These are phyloP conservation scores for Massarina eburnea DNA, from an alignment of 2,329 filamentous ascomycete genomes.

Conservation along the genomic window DNA sequence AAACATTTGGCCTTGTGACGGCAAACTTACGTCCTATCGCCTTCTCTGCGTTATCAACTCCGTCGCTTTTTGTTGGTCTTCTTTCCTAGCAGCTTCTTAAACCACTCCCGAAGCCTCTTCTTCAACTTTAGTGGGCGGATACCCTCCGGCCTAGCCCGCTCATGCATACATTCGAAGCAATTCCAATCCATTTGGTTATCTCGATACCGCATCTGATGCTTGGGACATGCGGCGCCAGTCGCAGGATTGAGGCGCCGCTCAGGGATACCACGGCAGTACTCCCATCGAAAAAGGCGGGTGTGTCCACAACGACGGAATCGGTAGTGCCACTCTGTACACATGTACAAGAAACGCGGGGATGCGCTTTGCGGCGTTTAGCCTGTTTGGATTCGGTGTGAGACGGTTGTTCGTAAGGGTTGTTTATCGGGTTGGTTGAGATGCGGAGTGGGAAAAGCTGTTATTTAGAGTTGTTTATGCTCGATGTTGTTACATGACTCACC, in stretches of 20 bases:
- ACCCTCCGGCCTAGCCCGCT: conserved; percentile 1
- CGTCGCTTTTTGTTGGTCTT: too few species aligned
- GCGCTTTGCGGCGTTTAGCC: too few species aligned
- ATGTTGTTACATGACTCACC: too few species aligned
- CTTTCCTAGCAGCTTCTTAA: neutral
- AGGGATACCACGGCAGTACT: conserved; percentile 4
- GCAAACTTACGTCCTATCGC: neutral
- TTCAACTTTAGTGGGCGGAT: neutral
- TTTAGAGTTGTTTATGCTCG: too few species aligned
- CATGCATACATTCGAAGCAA: conserved; percentile 13
- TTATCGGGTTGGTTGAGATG: too few species aligned
- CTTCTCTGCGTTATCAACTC: neutral
- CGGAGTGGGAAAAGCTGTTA: too few species aligned
- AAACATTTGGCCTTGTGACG: neutral
- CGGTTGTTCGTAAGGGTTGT: too few species aligned
- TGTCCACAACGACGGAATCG: conserved; percentile 8
- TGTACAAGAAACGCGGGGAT: too few species aligned
- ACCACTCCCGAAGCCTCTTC: neutral
- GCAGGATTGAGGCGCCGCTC: too few species aligned
- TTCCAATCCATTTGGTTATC: conserved; percentile 5
- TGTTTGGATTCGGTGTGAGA: too few species aligned
- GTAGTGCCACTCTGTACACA: conserved; percentile 5
- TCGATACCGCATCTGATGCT: neutral
- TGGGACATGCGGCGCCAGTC: too few species aligned
- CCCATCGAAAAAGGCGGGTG: conserved; percentile 6